Evolutionary conservation across 495 filamentous ascomycete species (phyloP).

Genomic region (Aspergillus biplanus): DNA sequence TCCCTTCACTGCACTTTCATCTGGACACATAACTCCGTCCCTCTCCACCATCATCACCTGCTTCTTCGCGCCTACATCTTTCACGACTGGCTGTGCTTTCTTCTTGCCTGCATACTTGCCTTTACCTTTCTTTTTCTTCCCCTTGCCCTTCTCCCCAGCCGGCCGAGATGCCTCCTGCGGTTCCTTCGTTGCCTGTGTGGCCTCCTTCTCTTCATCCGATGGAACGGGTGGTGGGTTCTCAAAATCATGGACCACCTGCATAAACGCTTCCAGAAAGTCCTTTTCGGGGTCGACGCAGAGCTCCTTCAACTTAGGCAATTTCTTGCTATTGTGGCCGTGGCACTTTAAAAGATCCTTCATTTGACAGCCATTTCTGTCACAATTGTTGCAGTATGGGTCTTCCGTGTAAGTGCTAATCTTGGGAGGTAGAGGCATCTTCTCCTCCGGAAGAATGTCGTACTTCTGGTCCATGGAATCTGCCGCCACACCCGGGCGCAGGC

Average conservation of each 20-base stretch:
- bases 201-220: not conserved
- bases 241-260: too few relatives aligned
- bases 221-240: too few relatives aligned
- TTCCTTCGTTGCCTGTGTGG: not conserved
- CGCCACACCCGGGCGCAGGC: not conserved
- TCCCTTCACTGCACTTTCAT: not conserved
- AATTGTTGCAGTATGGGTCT: not conserved
- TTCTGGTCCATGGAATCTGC: not conserved
- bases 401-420: not conserved
- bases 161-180: not conserved
- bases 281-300: conserved; percentile 16
- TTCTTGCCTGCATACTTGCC: conserved; percentile 7
- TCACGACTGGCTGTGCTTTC: conserved; percentile 7
- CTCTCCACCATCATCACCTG: conserved; percentile 11
- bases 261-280: conserved; percentile 15
- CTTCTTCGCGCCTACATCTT: conserved; percentile 20
- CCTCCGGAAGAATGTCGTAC: not conserved
- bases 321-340: too few relatives aligned
- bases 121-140: conserved; percentile 5
- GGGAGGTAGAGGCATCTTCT: not conserved
- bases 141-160: not conserved
- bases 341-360: too few relatives aligned
- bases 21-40: not conserved
- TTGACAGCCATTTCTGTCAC: not conserved
- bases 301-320: not conserved